Percentiles rank a stretch among this genome's conserved stretches.
These are phyloP conservation scores for Amanita phalloides DNA, from an alignment of 768 basidiomycete genomes.

Conservation along the genomic window DNA sequence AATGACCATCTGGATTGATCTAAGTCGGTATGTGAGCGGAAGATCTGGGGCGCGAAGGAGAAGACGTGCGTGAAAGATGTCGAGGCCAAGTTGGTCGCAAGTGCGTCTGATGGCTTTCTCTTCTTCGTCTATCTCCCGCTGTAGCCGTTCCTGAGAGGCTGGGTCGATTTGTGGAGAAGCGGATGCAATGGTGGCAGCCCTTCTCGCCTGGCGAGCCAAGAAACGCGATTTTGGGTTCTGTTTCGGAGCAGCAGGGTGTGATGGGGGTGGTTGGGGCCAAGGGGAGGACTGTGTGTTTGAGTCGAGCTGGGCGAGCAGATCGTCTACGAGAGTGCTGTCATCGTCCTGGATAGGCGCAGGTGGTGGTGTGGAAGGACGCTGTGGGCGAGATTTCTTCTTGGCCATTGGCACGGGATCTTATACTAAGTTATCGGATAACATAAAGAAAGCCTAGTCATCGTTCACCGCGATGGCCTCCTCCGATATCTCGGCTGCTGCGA, in stretches of 20 bases:
- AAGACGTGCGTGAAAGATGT: not conserved
- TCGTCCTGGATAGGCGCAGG: slow-evolving; percentile 21
- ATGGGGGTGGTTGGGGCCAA: slow-evolving; percentile 24
- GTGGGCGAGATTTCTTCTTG: slow-evolving; percentile 32
- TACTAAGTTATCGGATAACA: not conserved
- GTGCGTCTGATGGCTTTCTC: slow-evolving; percentile 50
- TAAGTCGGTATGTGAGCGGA: slow-evolving; percentile 18
- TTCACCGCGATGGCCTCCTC: not conserved
- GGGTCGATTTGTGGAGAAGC: slow-evolving; percentile 40
- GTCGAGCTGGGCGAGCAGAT: slow-evolving; percentile 70
- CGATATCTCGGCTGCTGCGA: not conserved
- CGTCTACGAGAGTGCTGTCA: slow-evolving; percentile 59
- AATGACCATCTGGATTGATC: slow-evolving; percentile 95
- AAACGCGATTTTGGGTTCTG: slow-evolving; percentile 54
- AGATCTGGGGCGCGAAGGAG: not conserved
- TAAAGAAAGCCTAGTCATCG: too few relatives aligned
- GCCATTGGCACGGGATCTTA: slow-evolving; percentile 1
- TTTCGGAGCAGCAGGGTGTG: slow-evolving; percentile 27
- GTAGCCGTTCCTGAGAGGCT: slow-evolving; percentile 45
- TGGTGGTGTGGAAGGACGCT: slow-evolving; percentile 17
- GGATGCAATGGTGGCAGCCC: slow-evolving; percentile 54
- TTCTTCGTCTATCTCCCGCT: slow-evolving; percentile 60
- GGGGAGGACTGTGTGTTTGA: slow-evolving; percentile 32
- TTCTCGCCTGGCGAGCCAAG: slow-evolving; percentile 67
- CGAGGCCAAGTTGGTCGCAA: slow-evolving; percentile 42